Conservation (phyloP, 768 basidiomycete species). For the Tulasnella sp. region DNA sequence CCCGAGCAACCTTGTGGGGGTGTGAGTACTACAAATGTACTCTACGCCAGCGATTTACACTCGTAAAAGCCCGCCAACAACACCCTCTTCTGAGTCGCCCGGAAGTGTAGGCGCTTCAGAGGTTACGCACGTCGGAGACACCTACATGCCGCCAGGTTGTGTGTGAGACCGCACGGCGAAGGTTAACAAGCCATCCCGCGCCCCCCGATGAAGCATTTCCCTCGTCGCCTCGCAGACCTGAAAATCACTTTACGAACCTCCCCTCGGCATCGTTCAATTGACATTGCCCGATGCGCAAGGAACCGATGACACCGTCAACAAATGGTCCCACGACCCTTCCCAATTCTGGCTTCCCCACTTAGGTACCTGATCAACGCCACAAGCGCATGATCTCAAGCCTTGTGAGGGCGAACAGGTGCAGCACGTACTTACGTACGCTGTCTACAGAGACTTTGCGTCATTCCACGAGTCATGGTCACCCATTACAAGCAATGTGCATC, state of each 20-base stretch:
- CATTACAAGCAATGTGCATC: background rate
- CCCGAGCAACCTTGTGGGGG: no score
- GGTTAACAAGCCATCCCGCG: background rate
- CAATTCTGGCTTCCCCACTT: no score
- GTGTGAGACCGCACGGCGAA: background rate
- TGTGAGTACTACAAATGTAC: no score
- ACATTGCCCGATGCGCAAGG: background rate
- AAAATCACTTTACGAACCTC: background rate
- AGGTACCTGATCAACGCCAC: no score
- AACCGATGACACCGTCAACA: background rate
- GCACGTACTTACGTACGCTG: no score
- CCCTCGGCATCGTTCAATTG: background rate
- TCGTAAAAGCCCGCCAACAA: no score
- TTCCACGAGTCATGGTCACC: background rate
- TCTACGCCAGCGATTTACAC: no score
- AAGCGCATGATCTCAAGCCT: no score
- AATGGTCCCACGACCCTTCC: no score
- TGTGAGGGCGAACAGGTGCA: no score
- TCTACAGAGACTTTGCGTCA: no score
- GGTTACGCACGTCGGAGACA: background rate
- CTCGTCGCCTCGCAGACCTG: background rate
- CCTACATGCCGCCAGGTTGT: background rate
- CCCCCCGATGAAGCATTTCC: background rate
- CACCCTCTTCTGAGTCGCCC: background rate
- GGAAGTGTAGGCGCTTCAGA: background rate